Percentiles rank a stretch among this genome's conserved stretches.
Evolutionary conservation across 163 green algal species (phyloP).

Genomic region (Volvox carteri): DNA sequence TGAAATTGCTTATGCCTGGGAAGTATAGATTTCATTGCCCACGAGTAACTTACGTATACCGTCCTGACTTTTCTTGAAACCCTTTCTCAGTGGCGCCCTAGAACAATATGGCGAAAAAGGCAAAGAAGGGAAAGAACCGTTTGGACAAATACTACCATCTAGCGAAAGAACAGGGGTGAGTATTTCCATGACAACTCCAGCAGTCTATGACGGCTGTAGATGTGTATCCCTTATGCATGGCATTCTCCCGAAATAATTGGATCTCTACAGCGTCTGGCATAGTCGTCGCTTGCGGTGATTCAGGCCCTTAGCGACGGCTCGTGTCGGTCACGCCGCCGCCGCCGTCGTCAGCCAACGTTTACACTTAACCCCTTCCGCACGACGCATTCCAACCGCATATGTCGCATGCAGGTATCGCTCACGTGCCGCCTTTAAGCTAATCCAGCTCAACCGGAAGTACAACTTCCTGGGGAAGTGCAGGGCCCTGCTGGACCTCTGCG

Average conservation of each 20-base stretch:
- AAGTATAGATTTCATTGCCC: too few relatives aligned
- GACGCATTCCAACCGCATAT: background rate
- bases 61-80: background rate
- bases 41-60: too few relatives aligned
- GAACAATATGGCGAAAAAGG: conserved; percentile 70
- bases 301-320: too few relatives aligned
- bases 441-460: conserved; percentile 98
- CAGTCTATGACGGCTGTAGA: background rate
- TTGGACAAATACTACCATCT: conserved; percentile 99
- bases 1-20: too few relatives aligned
- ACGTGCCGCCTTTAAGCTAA: conserved; percentile 98
- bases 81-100: background rate
- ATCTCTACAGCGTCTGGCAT: too few relatives aligned
- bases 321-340: conserved; percentile 17
- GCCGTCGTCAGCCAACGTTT: background rate
- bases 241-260: too few relatives aligned
- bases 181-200: background rate
- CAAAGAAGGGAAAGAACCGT: conserved; percentile 94
- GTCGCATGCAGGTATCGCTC: conserved; percentile 89
- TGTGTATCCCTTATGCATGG: background rate
- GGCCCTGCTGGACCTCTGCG: conserved; percentile 95
- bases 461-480: conserved; percentile 89
- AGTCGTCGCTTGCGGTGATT: too few relatives aligned
- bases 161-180: conserved; percentile 97
- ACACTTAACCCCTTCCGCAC: background rate